Evolutionary conservation across 2,329 filamentous ascomycete species (phyloP).

Genomic region (Botrytis squamosa): DNA sequence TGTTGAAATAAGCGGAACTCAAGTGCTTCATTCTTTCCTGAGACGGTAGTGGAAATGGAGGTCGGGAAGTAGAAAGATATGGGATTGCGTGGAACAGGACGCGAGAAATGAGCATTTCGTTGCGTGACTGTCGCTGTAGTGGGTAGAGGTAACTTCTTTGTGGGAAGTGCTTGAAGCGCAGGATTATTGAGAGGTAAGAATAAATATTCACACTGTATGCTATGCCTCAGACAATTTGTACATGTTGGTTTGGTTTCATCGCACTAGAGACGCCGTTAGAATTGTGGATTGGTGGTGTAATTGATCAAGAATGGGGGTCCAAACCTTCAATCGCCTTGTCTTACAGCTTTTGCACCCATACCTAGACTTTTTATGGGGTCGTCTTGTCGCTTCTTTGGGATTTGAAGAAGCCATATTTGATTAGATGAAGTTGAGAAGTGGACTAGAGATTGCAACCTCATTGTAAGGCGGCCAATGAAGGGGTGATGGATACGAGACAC

Average conservation of each 20-base stretch:
- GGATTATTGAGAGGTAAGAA: background rate
- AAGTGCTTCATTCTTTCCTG: background rate
- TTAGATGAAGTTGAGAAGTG: background rate
- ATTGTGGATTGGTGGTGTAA: background rate
- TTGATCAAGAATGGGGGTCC: background rate
- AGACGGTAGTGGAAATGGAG: background rate
- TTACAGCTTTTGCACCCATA: constrained; percentile 19
- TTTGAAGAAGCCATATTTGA: background rate
- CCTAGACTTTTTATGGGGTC: constrained; percentile 15
- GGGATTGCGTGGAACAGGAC: background rate
- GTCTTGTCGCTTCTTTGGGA: background rate
- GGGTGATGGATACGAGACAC: background rate
- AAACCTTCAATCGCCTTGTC: constrained; percentile 4
- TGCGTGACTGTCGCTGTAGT: background rate
- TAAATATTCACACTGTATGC: constrained; percentile 1
- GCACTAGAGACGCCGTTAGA: background rate
- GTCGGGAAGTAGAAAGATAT: constrained; percentile 1
- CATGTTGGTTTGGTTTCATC: constrained; percentile 15
- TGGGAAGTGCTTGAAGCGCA: background rate
- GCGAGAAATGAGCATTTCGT: background rate
- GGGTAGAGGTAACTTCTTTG: background rate
- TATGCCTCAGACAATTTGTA: background rate
- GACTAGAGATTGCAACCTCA: background rate
- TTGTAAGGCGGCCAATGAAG: background rate
- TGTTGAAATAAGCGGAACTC: constrained; percentile 14